These are phyloP conservation scores for Hypsizygus marmoreus DNA, from an alignment of 768 basidiomycete species.

Conservation along the genomic window DNA sequence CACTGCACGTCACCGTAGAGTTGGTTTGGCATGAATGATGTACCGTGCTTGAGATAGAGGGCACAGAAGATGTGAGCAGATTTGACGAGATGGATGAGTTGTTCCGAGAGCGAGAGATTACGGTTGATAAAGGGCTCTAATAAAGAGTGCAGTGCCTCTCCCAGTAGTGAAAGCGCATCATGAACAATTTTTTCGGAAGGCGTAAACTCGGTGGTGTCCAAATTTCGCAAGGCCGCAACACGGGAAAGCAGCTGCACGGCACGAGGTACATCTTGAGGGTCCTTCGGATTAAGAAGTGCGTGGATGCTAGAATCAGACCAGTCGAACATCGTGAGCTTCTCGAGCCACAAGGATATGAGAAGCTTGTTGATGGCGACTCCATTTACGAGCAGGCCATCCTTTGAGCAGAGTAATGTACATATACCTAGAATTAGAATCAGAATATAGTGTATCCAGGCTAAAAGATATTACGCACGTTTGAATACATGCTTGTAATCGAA, in stretches of 20 bases:
- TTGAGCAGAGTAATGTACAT: slow-evolving; percentile 24
- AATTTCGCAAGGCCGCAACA: slow-evolving; percentile 16
- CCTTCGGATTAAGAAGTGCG: slow-evolving; percentile 27
- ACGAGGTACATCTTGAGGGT: slow-evolving; percentile 33
- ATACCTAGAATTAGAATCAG: slow-evolving; percentile 18
- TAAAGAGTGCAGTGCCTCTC: slow-evolving; percentile 28
- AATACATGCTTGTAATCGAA: slow-evolving; percentile 23
- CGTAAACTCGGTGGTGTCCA: slow-evolving; percentile 11
- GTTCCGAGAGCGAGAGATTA: slow-evolving; percentile 22
- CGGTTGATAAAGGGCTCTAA: slow-evolving; percentile 26
- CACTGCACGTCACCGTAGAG: slow-evolving; percentile 31
- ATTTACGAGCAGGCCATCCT: slow-evolving; percentile 19
- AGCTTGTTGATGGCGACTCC: slow-evolving; percentile 19
- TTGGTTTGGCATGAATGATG: slow-evolving; percentile 27
- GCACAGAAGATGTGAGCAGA: slow-evolving; percentile 26
- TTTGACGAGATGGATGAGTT: slow-evolving; percentile 24
- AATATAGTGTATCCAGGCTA: slow-evolving; percentile 4
- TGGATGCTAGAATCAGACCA: slow-evolving; percentile 22
- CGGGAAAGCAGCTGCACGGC: slow-evolving; percentile 27
- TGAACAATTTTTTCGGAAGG: slow-evolving; percentile 19
- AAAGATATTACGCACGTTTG: slow-evolving; percentile 15
- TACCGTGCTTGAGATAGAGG: slow-evolving; percentile 20
- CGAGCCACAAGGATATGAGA: slow-evolving; percentile 19
- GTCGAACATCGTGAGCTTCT: slow-evolving; percentile 21
- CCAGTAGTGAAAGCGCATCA: slow-evolving; percentile 23